A percentile compares a stretch with the other conserved stretches of the same genome.
Conservation (phyloP, 1,284 basidiomycete genomes). For the Cryptococcus depauperatus region DNA sequence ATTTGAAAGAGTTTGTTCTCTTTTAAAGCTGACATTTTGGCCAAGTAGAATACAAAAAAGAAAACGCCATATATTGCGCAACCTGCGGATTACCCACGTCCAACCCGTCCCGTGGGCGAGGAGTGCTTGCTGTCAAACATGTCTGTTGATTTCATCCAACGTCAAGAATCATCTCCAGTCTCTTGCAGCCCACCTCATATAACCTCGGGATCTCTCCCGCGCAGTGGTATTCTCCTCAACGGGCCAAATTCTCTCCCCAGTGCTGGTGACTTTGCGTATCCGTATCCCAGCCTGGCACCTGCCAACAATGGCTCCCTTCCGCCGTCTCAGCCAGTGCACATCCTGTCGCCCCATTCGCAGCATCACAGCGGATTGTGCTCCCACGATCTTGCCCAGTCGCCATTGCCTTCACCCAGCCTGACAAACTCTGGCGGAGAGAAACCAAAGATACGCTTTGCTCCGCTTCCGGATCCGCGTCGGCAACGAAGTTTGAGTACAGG, state of each 20-base stretch:
- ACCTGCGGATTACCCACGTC: no score
- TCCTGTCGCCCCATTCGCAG: not conserved
- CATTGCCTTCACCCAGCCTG: not conserved
- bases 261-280: not conserved
- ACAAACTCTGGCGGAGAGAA: not conserved
- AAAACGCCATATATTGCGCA: no score
- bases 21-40: no score
- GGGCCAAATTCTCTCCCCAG: not conserved
- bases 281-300: not conserved
- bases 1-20: no score
- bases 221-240: constrained; percentile 27
- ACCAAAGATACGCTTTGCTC: constrained; percentile 41
- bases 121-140: no score
- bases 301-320: not conserved
- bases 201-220: constrained; percentile 13
- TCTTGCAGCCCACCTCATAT: constrained; percentile 19
- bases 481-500: constrained; percentile 41
- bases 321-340: not conserved
- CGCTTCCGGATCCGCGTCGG: constrained; percentile 39
- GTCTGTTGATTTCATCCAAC: no score
- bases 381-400: not conserved
- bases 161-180: no score
- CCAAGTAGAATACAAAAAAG: no score
- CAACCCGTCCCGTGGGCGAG: no score
- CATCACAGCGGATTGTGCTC: not conserved